Percentiles rank a stretch among this genome's conserved stretches.
Conservation (phyloP, 257 asterid species). For the Solanum medicagineum region DNA sequence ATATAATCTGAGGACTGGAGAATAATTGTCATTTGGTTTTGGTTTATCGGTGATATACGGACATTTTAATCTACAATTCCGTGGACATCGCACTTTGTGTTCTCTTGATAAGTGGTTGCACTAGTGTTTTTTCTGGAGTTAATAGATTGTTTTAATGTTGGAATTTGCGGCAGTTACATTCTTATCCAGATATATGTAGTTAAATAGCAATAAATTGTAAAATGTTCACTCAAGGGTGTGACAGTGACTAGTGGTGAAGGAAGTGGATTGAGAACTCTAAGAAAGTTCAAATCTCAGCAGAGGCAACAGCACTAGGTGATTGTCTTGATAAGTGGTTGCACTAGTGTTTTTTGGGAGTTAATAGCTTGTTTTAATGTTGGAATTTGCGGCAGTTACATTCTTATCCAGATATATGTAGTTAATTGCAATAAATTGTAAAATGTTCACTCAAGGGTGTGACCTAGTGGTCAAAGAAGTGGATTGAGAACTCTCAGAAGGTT, state of each 20-base stretch:
- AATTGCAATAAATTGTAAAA: neutral
- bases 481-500: neutral
- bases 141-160: neutral
- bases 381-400: neutral
- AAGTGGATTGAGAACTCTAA: neutral
- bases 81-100: neutral
- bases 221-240: neutral
- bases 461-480: neutral
- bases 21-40: neutral
- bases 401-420: neutral
- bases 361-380: neutral
- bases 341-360: neutral
- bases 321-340: neutral
- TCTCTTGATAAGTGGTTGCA: neutral
- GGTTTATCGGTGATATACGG: neutral
- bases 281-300: neutral
- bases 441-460: neutral
- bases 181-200: neutral
- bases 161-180: neutral
- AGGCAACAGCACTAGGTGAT: neutral
- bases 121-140: neutral
- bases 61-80: neutral
- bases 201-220: neutral
- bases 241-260: neutral
- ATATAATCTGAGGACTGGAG: neutral